These are phyloP conservation scores for Myrica gale DNA, from an alignment of 306 rosid species.

Conservation along the genomic window DNA sequence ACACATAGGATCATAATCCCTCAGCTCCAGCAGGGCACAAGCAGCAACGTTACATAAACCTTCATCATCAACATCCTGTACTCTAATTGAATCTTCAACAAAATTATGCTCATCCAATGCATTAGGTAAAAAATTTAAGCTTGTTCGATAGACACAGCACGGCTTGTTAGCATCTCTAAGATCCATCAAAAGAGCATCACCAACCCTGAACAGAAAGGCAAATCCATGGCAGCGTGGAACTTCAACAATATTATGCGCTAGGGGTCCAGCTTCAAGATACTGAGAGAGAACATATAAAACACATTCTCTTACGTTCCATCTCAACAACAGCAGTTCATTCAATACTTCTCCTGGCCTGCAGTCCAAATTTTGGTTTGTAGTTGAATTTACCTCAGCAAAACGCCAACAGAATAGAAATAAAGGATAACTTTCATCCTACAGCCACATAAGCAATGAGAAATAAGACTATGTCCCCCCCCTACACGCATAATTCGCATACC, in stretches of 20 bases:
- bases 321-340: constrained; percentile 72
- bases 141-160: constrained; percentile 57
- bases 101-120: constrained; percentile 66
- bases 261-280: constrained; percentile 66
- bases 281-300: constrained; percentile 53
- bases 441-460: constrained; percentile 23
- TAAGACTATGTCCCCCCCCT: background rate
- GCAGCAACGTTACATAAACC: constrained; percentile 82
- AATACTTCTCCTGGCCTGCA: constrained; percentile 58
- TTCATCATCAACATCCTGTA: constrained; percentile 83
- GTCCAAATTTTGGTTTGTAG: constrained; percentile 11
- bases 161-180: constrained; percentile 71
- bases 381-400: constrained; percentile 22
- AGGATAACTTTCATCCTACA: constrained; percentile 22
- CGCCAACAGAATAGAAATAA: constrained; percentile 25
- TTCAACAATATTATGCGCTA: constrained; percentile 74
- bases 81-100: constrained; percentile 69
- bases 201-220: constrained; percentile 80
- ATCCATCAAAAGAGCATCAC: constrained; percentile 88
- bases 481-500: constrained; percentile 41
- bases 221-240: constrained; percentile 78
- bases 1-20: constrained; percentile 94
- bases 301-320: constrained; percentile 69
- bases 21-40: constrained; percentile 79
- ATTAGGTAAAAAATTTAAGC: constrained; percentile 58